A percentile compares a stretch with the other conserved stretches of the same genome.
These are phyloP conservation scores for Zymoseptoria passerinii DNA, from an alignment of 2,329 filamentous ascomycete genomes.

Conservation along the genomic window DNA sequence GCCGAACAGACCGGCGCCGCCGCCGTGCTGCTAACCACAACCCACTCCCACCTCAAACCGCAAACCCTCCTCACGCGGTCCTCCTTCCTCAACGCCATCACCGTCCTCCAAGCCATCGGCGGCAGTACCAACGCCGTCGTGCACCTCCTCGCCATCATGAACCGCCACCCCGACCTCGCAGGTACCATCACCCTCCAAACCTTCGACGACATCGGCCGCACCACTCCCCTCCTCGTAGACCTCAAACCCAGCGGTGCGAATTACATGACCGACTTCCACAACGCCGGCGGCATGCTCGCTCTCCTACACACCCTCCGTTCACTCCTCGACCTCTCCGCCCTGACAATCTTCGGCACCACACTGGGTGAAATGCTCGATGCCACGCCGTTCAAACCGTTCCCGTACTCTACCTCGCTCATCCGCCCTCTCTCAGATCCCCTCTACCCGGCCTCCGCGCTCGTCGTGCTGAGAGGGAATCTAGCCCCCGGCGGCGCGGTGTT, in stretches of 20 bases:
- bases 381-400: slow-evolving; percentile 36
- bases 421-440: slow-evolving; percentile 39
- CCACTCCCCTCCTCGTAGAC: slow-evolving; percentile 42
- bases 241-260: slow-evolving; percentile 48
- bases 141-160: slow-evolving; percentile 39
- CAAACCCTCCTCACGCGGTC: slow-evolving; percentile 40
- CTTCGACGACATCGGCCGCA: slow-evolving; percentile 42
- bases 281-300: slow-evolving; percentile 45
- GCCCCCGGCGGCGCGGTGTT: slow-evolving; percentile 43
- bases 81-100: slow-evolving; percentile 43
- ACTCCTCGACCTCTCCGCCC: slow-evolving; percentile 39
- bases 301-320: slow-evolving; percentile 40
- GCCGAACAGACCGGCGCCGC: slow-evolving; percentile 47
- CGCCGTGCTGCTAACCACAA: slow-evolving; percentile 37
- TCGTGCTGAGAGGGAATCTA: slow-evolving; percentile 41
- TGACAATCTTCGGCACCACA: slow-evolving; percentile 41
- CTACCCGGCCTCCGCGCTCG: slow-evolving; percentile 38
- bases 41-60: slow-evolving; percentile 32
- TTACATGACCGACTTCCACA: slow-evolving; percentile 49
- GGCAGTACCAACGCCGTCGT: slow-evolving; percentile 39
- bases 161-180: slow-evolving; percentile 42
- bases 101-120: slow-evolving; percentile 38
- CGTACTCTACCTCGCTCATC: slow-evolving; percentile 37
- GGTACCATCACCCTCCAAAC: slow-evolving; percentile 40
- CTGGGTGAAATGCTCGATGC: slow-evolving; percentile 39